Percentiles rank a stretch among this genome's conserved stretches.
Evolutionary conservation across 352 stramenopile species (phyloP).

Genomic region (Pythium brachiatum): DNA sequence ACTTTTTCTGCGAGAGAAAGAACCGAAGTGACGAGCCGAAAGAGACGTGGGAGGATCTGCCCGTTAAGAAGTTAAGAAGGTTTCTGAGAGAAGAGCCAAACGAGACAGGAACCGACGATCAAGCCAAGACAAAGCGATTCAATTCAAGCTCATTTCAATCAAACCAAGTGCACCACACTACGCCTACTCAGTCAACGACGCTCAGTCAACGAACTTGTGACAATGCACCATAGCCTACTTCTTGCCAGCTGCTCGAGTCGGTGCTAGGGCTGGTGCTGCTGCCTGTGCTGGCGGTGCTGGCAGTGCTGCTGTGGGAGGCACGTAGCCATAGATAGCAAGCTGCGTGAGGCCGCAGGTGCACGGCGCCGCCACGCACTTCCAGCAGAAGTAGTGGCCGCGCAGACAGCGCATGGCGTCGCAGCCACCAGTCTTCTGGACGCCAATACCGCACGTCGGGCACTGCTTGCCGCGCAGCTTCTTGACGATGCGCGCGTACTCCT

Average conservation of each 20-base stretch:
- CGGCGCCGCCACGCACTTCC: conserved; percentile 22
- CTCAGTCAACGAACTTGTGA: too few relatives aligned
- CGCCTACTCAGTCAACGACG: too few relatives aligned
- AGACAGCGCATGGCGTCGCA: conserved; percentile 27
- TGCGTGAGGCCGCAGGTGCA: conserved; percentile 28
- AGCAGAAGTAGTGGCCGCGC: conserved; percentile 43
- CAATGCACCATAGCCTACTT: too few relatives aligned
- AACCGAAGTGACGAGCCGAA: background rate
- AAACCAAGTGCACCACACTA: too few relatives aligned
- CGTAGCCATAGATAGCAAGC: conserved; percentile 12
- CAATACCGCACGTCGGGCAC: conserved; percentile 26
- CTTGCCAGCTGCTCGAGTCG: background rate
- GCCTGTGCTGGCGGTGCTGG: too few relatives aligned
- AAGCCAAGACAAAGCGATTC: background rate
- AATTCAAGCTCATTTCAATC: too few relatives aligned
- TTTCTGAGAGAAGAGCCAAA: background rate
- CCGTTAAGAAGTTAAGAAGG: too few relatives aligned
- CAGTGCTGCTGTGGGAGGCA: background rate
- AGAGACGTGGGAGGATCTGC: background rate
- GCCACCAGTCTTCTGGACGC: conserved; percentile 22
- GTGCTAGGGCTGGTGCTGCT: background rate
- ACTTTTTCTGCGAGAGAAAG: background rate
- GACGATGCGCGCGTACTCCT: conserved; percentile 23
- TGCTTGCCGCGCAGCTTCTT: conserved; percentile 17
- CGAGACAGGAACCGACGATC: background rate